Evolutionary conservation across 176 grass and related monocot species (phyloP), one percentile per base, ranked within the genome.

Genomic region (Phyllostachys edulis): DNA sequence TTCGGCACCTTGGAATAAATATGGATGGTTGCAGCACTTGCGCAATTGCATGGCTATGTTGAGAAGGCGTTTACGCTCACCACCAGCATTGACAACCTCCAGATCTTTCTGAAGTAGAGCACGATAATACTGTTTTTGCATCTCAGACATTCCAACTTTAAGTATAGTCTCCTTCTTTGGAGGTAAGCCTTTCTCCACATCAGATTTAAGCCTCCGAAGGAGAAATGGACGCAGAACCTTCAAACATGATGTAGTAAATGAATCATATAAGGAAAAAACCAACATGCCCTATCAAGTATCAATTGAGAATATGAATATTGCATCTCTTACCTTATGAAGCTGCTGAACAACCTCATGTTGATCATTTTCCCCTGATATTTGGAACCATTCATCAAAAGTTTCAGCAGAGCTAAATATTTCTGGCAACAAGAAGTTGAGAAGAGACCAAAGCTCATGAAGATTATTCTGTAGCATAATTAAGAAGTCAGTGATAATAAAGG

Each of bases 1-100:
- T 49, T 94, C 92, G 23, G 90, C 92, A 82, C 92, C 92, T 84
- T 92, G 90, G 81, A 94, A 94, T 44, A 94, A 82, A 88, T 94
- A 94, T 82, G 92, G 92, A 90, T 94, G 92, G 44, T 94, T 94
- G 60, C 92, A 94, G 69, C 92, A 94, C 55, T 94, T 94, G n/a
- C 90, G 84, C 61, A 94, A 60, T 68, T 92, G 92, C 92, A 94
- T 94, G 81, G 92, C 90, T 54, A 94, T 90, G 73, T 94, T 94
- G 36, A 92, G 87, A 67, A 94, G 90, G 49, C 90, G 84, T 38
- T 92, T 92, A 78, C 90, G 88, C 73, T 94, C 90, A 20, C 90
- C 90, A 44, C 92, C 90, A 59, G 92, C 87, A 88, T 94, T 90
- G 82, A 94, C 74, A 54, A 94, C 89, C 71, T 94, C 92, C 77